Evolutionary conservation across 306 rosid species (phyloP), one percentile per base, ranked within the genome.

Genomic region (Oxytropis ochrocephala): DNA sequence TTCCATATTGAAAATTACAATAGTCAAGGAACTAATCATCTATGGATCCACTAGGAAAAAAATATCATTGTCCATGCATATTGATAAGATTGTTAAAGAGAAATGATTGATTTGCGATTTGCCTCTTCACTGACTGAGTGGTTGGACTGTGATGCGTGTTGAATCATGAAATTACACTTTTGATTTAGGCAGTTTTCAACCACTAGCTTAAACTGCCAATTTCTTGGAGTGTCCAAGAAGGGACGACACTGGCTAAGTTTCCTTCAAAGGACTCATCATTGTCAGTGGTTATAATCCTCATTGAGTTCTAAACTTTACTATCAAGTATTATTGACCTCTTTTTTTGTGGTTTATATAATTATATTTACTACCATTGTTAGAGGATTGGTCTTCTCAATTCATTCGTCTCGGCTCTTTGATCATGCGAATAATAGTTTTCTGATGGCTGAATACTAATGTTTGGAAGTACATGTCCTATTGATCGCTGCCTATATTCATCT

Each of bases 341-440:
- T 35, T 60, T 41, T 29, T 10, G 10, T 54, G 60, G 43, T 72
- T 67, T 32, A 8, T 43, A 59, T 58, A 35, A 67, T 67, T 21
- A 8, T 43, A 59, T 51, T 68, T 60, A 52, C 48, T 33, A 13
- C 44, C 29, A 19, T 27, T 53, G 30, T 59, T 60, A 29, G 44
- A 41, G n/a, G 36, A 46, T 46, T 18, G 16, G 35, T 72, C 53
- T 41, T 41, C 30, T 27, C 71, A 19, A 64, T 52, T 46, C 69
- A 46, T 50, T 68, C 8, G 50, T 64, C 67, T 35, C 66, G 48
- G 56, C 57, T 61, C 49, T 56, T 75, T 41, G 27, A 55, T 63
- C 39, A 56, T 56, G 11, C 9, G 2, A 21, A 7, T 51, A 29
- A 1, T 59, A 11, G 27, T 57, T 57, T 64, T 4, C 51, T 39